Evolutionary conservation across 768 basidiomycete genomes (phyloP).

Genomic region (Terana coerulea): DNA sequence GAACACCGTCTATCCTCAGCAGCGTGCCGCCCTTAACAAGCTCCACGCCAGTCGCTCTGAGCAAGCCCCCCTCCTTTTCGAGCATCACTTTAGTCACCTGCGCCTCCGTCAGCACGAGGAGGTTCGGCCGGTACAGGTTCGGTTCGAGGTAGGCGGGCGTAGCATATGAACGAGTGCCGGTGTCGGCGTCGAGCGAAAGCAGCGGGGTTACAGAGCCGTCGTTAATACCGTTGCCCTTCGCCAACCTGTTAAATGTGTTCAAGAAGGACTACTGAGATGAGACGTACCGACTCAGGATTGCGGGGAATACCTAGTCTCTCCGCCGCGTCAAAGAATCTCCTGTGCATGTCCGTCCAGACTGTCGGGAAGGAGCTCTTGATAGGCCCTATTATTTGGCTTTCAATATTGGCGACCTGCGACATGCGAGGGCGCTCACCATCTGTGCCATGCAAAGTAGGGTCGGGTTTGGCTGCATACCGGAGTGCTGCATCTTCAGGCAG

Average conservation of each 20-base stretch:
- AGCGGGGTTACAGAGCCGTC: not conserved
- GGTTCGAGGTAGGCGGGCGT: not conserved
- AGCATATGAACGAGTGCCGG: not conserved
- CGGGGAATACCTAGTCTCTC: not conserved
- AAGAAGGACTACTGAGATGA: not conserved
- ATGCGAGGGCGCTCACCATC: not conserved
- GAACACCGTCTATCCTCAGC: conserved; percentile 36
- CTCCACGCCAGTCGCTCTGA: not conserved
- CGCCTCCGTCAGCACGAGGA: not conserved
- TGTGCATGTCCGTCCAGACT: not conserved
- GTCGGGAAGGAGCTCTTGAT: not conserved
- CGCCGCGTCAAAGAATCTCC: not conserved
- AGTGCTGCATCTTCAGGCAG: too few relatives aligned
- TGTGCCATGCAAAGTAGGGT: not conserved
- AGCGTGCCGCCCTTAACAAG: not conserved
- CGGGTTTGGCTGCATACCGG: not conserved
- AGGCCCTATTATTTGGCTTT: not conserved
- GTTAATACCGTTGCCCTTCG: not conserved
- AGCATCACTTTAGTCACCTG: not conserved
- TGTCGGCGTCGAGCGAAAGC: not conserved
- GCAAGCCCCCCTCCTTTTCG: not conserved
- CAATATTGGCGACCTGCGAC: not conserved
- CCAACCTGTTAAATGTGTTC: not conserved
- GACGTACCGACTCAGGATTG: not conserved
- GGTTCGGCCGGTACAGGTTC: not conserved